Percentiles rank a stretch among this genome's conserved stretches.
Evolutionary conservation across 768 basidiomycete species (phyloP).

Genomic region (Leccinum subtestaceum): DNA sequence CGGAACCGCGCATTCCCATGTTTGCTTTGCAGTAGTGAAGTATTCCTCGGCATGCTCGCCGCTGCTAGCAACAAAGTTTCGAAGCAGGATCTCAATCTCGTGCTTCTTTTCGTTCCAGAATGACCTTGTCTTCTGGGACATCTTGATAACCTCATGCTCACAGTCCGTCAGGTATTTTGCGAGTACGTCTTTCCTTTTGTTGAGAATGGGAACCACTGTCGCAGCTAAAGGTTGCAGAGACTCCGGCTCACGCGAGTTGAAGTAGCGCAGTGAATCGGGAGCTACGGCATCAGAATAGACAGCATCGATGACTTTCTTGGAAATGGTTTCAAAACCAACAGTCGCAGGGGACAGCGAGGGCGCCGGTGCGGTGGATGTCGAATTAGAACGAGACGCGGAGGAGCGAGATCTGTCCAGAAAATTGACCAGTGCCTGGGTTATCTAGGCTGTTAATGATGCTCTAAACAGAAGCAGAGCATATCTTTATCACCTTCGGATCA

Average conservation of each 20-base stretch:
- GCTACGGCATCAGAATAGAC: constrained; percentile 62
- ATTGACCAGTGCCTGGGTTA: constrained; percentile 61
- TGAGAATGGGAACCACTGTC: constrained; percentile 40
- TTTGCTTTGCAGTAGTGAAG: constrained; percentile 45
- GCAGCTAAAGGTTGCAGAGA: constrained; percentile 50
- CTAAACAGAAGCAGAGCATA: not conserved
- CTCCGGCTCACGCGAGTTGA: constrained; percentile 56
- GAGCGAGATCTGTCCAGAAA: constrained; percentile 85
- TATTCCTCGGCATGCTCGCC: constrained; percentile 46
- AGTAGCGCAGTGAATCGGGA: constrained; percentile 56
- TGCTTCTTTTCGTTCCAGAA: constrained; percentile 61
- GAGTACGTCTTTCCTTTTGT: constrained; percentile 49
- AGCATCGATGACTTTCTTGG: constrained; percentile 40
- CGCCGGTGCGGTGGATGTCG: constrained; percentile 70
- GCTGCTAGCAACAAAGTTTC: constrained; percentile 46
- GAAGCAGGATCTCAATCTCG: constrained; percentile 41
- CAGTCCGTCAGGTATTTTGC: constrained; percentile 50
- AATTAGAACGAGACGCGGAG: constrained; percentile 60
- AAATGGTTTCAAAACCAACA: constrained; percentile 51
- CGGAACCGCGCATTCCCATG: constrained; percentile 52
- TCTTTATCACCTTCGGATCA: constrained; percentile 54
- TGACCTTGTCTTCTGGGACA: constrained; percentile 57
- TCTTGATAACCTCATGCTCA: constrained; percentile 44
- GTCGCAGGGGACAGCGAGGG: constrained; percentile 79
- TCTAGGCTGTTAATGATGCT: not conserved